phyloP scores from a whole-genome alignment of 2,329 filamentous ascomycete species.

The Celoporthe dispersa region DNA sequence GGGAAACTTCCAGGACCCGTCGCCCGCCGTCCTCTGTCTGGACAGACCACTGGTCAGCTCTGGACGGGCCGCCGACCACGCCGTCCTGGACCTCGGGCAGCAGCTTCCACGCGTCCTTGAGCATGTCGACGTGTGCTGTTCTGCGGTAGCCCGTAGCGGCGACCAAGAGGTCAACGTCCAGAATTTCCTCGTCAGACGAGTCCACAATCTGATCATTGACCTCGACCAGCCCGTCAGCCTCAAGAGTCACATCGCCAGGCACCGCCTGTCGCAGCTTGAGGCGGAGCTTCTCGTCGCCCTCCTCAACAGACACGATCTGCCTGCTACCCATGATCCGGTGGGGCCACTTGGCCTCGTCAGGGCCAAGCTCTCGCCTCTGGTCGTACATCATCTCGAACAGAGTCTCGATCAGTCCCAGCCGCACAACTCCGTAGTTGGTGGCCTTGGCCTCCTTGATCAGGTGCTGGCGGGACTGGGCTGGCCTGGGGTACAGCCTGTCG shows the following conservation, averaged over 20 bases:
- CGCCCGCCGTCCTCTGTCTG: slow-evolving; percentile 28
- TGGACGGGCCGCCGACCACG: slow-evolving; percentile 30
- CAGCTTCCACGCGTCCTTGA: slow-evolving; percentile 68
- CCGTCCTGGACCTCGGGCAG: slow-evolving; percentile 54
- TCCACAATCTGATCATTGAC: neutral
- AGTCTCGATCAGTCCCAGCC: slow-evolving; percentile 85
- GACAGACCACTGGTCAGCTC: slow-evolving; percentile 25
- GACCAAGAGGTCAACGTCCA: slow-evolving; percentile 81
- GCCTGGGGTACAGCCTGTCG: slow-evolving; percentile 73
- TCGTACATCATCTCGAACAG: slow-evolving; percentile 89
- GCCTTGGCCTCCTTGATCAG: slow-evolving; percentile 72
- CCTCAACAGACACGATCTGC: slow-evolving; percentile 66
- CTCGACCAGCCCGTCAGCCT: slow-evolving; percentile 41
- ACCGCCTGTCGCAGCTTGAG: slow-evolving; percentile 61
- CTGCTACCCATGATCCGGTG: slow-evolving; percentile 77
- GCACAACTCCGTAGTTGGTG: slow-evolving; percentile 95
- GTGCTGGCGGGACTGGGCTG: slow-evolving; percentile 63
- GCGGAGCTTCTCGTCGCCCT: slow-evolving; percentile 53
- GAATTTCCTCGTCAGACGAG: slow-evolving; percentile 53
- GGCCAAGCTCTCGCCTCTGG: slow-evolving; percentile 72
- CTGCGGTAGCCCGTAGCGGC: slow-evolving; percentile 86
- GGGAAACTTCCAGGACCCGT: slow-evolving; percentile 66
- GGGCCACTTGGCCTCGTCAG: slow-evolving; percentile 76
- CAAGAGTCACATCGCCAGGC: slow-evolving; percentile 37
- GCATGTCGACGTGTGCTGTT: slow-evolving; percentile 77